phyloP scores from a whole-genome alignment of 768 basidiomycete species.

The Leccinum barrowsii region DNA sequence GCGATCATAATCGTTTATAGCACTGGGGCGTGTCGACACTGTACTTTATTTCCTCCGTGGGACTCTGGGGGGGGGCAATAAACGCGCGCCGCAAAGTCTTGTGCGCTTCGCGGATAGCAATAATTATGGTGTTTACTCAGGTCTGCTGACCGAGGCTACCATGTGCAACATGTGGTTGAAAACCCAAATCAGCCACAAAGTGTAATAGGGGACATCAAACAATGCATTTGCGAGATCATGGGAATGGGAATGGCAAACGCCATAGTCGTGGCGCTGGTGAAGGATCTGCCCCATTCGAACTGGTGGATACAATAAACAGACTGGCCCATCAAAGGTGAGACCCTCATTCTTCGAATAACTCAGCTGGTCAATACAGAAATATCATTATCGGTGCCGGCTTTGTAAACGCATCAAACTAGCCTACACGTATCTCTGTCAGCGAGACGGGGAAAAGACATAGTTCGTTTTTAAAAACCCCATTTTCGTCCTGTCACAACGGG shows the following conservation, averaged over 20 bases:
- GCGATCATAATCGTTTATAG: neutral
- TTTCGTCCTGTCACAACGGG: too few relatives aligned
- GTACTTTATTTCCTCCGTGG: neutral
- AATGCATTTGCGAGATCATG: neutral
- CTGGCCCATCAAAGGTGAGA: neutral
- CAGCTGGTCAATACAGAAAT: neutral
- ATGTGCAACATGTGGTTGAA: neutral
- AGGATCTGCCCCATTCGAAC: neutral
- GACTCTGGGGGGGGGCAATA: neutral
- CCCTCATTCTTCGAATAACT: neutral
- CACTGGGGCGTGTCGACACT: neutral
- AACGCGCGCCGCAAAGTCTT: neutral
- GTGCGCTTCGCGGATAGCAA: neutral
- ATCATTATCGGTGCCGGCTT: neutral
- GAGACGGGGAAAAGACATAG: neutral
- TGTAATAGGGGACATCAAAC: neutral
- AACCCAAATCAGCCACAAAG: neutral
- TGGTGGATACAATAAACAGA: neutral
- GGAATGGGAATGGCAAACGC: neutral
- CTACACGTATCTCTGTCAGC: too few relatives aligned
- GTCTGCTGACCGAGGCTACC: neutral
- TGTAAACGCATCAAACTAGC: neutral
- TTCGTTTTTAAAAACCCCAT: neutral
- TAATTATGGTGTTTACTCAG: neutral
- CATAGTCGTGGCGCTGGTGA: neutral